Base-by-base conservation (phyloP, 2,329 filamentous ascomycete genomes). In the Lomentospora prolificans region DNA sequence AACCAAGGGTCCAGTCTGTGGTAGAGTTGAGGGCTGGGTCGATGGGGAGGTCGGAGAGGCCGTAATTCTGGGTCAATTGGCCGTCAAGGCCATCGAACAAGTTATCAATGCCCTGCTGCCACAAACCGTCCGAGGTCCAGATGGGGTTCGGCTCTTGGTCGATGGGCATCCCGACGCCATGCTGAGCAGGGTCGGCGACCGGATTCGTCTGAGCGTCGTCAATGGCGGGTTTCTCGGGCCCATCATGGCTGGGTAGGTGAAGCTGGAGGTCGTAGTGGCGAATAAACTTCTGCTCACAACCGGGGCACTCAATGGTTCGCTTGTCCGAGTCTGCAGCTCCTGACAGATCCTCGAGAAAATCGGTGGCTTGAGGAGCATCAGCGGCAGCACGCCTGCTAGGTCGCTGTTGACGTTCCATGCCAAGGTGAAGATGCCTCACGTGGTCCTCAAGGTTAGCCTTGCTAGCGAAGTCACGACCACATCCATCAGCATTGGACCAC, bases 361-460 rank as follows among this genome's bases (percentile, higher is more conserved):
- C 68, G 3, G 58, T 39, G 1, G 61, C 56, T 8, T 62, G 39
- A 7, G 60, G 44, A 14, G 51, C 46, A 48, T 59, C 56, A 39
- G 61, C 55, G 56, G 61, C 61, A 54, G 60, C 64, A 41, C 66
- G 57, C 57, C 64, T 62, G 31, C 25, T n/a, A 28, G 50, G 30
- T 17, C 39, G 17, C 25, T 50, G 19, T 30, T 31, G 14, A 57
- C 39, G 50, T 58, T 50, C 53, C 57, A 28, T 12, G 50, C 50
- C 50, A 10, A 96, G 74, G 67, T 97, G 92, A 22, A 89, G 80
- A 51, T 86, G 90, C 19, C 89, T 84, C 48, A 96, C 78, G 66
- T 97, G 92, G 61, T 94, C 87, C 67, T 92, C 87, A 0, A 96
- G 77, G 28, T 83, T 84, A 17, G 82, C 79, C 68, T 95, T 96